Evolutionary conservation across 2,329 filamentous ascomycete genomes (phyloP).

Genomic region (Cercospora zeina): DNA sequence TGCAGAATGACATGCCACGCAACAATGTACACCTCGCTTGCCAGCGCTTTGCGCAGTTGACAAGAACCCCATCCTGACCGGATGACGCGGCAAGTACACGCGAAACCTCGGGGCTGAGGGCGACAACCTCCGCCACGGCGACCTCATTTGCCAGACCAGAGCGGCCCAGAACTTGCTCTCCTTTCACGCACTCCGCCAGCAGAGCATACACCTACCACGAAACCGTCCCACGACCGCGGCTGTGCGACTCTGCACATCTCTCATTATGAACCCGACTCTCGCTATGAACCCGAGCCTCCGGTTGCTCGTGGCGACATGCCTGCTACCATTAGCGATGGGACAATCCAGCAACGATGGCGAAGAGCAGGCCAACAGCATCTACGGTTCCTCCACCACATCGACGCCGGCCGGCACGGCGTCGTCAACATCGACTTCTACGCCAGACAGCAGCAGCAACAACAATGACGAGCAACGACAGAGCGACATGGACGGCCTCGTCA

Average conservation of each 20-base stretch:
- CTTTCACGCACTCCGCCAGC: neutral
- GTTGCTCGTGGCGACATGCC: neutral
- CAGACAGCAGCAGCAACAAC: neutral
- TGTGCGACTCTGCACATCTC: neutral
- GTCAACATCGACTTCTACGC: neutral
- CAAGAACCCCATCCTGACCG: neutral
- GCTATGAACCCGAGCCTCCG: neutral
- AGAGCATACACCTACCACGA: neutral
- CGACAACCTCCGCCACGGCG: slow-evolving; percentile 4
- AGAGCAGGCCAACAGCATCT: slow-evolving; percentile 1
- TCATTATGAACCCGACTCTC: neutral
- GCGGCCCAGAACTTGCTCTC: slow-evolving; percentile 2
- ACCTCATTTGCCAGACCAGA: slow-evolving; percentile 8
- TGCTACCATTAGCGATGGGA: slow-evolving; percentile 1
- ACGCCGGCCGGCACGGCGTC: neutral
- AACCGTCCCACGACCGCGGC: neutral
- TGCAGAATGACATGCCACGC: neutral
- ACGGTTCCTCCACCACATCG: slow-evolving; percentile 3
- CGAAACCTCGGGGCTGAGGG: neutral
- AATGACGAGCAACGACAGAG: neutral
- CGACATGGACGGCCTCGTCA: slow-evolving; percentile 39
- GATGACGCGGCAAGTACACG: slow-evolving; percentile 8
- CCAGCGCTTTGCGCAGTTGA: neutral
- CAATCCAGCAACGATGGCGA: slow-evolving; percentile 9
- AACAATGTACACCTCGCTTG: neutral